Conservation (phyloP, 2,329 filamentous ascomycete genomes). For the Microdochium trichocladiopsis region DNA sequence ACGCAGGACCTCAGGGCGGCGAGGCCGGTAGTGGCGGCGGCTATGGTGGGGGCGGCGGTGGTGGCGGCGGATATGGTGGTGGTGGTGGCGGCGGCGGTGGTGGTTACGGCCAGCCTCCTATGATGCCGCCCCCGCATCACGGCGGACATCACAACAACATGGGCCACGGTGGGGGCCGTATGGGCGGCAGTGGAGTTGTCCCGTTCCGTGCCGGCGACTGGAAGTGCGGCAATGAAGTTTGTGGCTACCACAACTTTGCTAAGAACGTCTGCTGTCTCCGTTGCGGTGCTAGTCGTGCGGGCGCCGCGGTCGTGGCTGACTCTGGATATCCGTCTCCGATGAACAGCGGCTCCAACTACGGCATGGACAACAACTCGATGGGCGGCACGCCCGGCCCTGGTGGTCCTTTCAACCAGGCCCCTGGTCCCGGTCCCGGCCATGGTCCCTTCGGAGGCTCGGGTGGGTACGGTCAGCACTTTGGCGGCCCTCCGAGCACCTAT, state of each 20-base stretch:
- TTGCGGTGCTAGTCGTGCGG: slow-evolving; percentile 89
- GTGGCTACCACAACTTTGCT: slow-evolving; percentile 98
- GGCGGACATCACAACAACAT: slow-evolving; percentile 49
- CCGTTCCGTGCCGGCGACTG: slow-evolving; percentile 98
- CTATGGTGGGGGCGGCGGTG: slow-evolving; percentile 59
- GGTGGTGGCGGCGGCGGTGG: slow-evolving; percentile 40
- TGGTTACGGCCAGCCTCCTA: slow-evolving; percentile 62
- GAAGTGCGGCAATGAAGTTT: slow-evolving; percentile 97
- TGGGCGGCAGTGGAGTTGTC: slow-evolving; percentile 78
- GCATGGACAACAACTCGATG: slow-evolving; percentile 85
- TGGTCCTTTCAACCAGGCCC: slow-evolving; percentile 65
- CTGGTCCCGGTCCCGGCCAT: slow-evolving; percentile 60
- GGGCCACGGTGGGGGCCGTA: slow-evolving; percentile 57
- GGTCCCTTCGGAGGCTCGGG: slow-evolving; percentile 59
- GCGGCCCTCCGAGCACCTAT: slow-evolving; percentile 81
- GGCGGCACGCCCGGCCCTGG: slow-evolving; percentile 67
- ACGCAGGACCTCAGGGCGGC: slow-evolving; percentile 64
- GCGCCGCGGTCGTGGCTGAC: slow-evolving; percentile 89
- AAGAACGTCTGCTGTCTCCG: slow-evolving; percentile 98
- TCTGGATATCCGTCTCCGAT: slow-evolving; percentile 87
- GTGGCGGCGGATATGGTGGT: slow-evolving; percentile 49
- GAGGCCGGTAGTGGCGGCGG: slow-evolving; percentile 46
- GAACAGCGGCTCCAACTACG: slow-evolving; percentile 76
- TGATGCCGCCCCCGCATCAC: slow-evolving; percentile 74
- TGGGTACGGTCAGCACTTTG: slow-evolving; percentile 74